Evolutionary conservation across 139 green algal genomes (phyloP).

Genomic region (Chlamydomonas applanata): DNA sequence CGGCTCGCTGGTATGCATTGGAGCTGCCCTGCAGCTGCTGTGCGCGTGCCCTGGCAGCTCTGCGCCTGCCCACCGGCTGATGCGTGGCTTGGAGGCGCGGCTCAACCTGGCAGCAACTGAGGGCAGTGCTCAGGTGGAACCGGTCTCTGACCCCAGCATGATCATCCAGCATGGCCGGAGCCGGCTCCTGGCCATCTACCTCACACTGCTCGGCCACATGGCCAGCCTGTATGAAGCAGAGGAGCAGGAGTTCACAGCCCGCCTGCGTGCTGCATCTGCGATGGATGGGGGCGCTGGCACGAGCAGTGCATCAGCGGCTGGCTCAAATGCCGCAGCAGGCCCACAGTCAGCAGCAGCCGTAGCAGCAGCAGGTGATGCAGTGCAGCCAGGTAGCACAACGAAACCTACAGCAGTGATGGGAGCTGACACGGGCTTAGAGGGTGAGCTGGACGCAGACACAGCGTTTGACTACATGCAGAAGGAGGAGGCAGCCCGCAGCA

Average conservation of each 20-base stretch:
- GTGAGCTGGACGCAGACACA: background rate
- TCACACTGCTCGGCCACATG: slow-evolving; percentile 7
- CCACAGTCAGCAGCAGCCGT: too few relatives aligned
- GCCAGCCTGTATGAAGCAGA: background rate
- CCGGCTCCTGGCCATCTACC: background rate
- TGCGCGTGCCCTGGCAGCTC: slow-evolving; percentile 1
- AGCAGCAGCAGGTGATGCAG: background rate
- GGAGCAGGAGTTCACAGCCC: background rate
- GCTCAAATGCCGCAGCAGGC: too few relatives aligned
- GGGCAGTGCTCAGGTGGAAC: too few relatives aligned
- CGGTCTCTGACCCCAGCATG: too few relatives aligned
- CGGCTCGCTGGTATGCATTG: background rate
- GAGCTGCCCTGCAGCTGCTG: slow-evolving; percentile 7
- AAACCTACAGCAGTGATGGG: background rate
- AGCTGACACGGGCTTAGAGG: background rate
- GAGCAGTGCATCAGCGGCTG: too few relatives aligned
- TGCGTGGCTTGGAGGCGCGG: background rate
- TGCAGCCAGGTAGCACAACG: background rate
- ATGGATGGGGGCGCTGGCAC: too few relatives aligned
- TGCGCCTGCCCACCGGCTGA: background rate
- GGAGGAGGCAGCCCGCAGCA: background rate
- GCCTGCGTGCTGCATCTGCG: background rate
- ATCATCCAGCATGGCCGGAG: too few relatives aligned
- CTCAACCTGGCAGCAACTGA: too few relatives aligned
- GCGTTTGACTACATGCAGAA: slow-evolving; percentile 8